Base-by-base conservation (phyloP, 805 yeast genomes). In the Schwanniomyces yamadae region DNA sequence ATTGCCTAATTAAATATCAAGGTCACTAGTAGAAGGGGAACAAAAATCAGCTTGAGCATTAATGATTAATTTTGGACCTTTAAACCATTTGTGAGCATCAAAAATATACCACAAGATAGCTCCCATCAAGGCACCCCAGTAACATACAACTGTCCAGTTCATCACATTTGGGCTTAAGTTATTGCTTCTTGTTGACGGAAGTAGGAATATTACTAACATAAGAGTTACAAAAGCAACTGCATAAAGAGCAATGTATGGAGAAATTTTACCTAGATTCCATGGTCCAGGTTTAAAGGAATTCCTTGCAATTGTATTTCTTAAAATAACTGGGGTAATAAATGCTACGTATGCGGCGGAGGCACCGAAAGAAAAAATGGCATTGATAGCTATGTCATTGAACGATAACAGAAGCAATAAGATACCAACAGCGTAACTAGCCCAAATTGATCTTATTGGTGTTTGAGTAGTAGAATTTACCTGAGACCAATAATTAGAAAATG, bases 51-150 rank as follows among this genome's bases (percentile, higher is more conserved):
- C n/a, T n/a, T n/a, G n/a, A n/a, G n/a, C n/a, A n/a, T n/a, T n/a
- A n/a, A n/a, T n/a, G n/a, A n/a, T n/a, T n/a, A n/a, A n/a, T n/a
- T n/a, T n/a, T n/a, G 32, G 21, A 9, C 18, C 21, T 16, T 19
- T 29, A 14, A 29, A 29, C 32, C 32, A 29, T 29, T 29, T 29
- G n/a, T 23, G 22, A 12, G 32, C 32, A 15, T 12, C n/a, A n/a
- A 29, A 6, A 10, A 29, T 10, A 15, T 14, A 29, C 32, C 32
- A 29, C 11, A 29, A 29, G 4, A 18, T 29, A 7, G 32, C 32
- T 10, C 16, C 19, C 5, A 18, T n/a, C 19, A 29, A 17, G 6
- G 32, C 15, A 7, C 32, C 32, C 32, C 32, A 29, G 12, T 29
- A 29, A 14, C 18, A 15, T n/a, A 29, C 22, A 4, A 19, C 32